A percentile compares a stretch with the other conserved stretches of the same genome.
These are phyloP conservation scores for Eruca vesicaria DNA, from an alignment of 441 rosid species.

Conservation along the genomic window DNA sequence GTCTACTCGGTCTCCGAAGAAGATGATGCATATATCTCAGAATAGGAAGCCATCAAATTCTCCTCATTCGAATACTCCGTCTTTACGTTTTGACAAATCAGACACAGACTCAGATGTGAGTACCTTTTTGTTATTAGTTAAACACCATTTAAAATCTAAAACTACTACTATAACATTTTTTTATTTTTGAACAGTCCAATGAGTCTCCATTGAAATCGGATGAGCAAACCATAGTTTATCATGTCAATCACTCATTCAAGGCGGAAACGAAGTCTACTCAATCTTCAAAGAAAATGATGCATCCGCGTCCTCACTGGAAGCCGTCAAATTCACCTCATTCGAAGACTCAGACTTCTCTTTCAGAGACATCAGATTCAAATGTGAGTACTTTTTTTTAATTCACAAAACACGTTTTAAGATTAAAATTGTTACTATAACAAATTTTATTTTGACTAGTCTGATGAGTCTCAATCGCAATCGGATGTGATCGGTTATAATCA, in stretches of 20 bases:
- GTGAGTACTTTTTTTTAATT: no score
- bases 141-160: neutral
- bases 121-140: no score
- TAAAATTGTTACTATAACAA: neutral
- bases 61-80: no score
- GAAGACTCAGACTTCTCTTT: no score
- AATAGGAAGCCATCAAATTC: no score
- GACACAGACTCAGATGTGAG: no score
- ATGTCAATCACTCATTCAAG: neutral
- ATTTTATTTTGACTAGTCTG: neutral
- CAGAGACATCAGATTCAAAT: no score
- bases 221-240: neutral
- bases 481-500: no score
- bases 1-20: neutral
- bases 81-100: no score
- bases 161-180: neutral
- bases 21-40: neutral
- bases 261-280: neutral
- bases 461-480: neutral
- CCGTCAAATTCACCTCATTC: no score
- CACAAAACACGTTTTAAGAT: no score
- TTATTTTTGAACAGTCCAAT: neutral
- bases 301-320: no score
- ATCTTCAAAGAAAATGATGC: neutral
- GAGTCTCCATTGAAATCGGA: neutral